Evolutionary conservation across 768 basidiomycete species (phyloP), one percentile per base, ranked within the genome.

Genomic region (Leccinum fibrillosum): DNA sequence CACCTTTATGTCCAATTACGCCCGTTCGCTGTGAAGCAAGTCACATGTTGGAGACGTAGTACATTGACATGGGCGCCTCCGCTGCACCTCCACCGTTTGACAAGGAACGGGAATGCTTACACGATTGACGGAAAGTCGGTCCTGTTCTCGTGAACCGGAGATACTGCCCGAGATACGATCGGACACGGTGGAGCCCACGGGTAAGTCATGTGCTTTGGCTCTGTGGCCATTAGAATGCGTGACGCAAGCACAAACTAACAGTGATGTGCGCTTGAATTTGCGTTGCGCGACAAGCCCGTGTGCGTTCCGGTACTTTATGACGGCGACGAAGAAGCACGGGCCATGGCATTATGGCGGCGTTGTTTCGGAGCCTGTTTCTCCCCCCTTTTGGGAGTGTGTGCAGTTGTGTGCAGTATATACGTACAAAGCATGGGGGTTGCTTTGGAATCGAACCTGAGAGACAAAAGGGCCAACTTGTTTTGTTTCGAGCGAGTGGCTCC

Each of bases 141-240:
- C 50, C 49, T 21, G 21, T 15, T 47, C 57, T 19, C 42, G n/a
- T 23, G 12, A 35, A 15, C 28, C 48, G 57, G 61, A 17, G 50
- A 53, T 47, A 55, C 52, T 49, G 25, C 52, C 61, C 64, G 57
- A 54, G 54, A 55, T 58, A 47, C 30, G 47, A 54, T 54, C 53
- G 8, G 4, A 48, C 45, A 23, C 23, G 54, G 42, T 2, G 19
- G 42, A 42, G 54, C 11, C 28, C 19, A 23, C 15, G 42, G n/a
- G n/a, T 17, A 48, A 34, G 7, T 21, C 9, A 59, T 50, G 59
- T 48, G 39, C 49, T 21, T 49, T 23, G 19, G 34, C 30, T n/a
- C 56, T 23, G 21, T 26, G 12, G 19, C 23, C 19, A 19, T 19
- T 19, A 19, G 49, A 26, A 42, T 23, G 35, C 28, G 55, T 54